Conservation (phyloP, 106 monocot genomes). For the Alisma plantagoaquatica region DNA sequence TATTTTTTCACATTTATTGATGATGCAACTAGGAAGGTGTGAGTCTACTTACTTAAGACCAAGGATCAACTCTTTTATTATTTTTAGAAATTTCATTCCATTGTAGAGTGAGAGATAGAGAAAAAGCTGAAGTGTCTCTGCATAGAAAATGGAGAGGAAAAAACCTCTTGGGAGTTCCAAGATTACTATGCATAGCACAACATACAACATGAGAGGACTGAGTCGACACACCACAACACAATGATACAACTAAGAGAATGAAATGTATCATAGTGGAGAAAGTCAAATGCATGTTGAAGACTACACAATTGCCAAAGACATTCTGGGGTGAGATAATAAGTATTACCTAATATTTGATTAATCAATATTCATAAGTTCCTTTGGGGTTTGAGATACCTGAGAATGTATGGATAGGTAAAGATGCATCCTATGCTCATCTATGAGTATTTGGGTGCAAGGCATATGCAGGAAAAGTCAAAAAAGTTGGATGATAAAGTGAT, state of each 20-base stretch:
- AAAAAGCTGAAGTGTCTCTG: not conserved
- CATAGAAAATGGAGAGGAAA: not conserved
- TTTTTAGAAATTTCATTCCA: not conserved
- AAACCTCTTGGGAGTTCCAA: not conserved
- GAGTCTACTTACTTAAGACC: not conserved
- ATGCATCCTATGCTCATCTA: too few relatives aligned
- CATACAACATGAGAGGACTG: not conserved
- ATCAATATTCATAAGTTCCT: not conserved
- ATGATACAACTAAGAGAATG: not conserved
- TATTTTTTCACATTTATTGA: not conserved
- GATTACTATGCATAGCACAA: not conserved
- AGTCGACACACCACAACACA: not conserved
- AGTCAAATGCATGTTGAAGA: not conserved
- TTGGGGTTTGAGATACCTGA: too few relatives aligned
- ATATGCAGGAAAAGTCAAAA: too few relatives aligned
- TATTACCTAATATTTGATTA: not conserved
- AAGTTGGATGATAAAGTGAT: too few relatives aligned
- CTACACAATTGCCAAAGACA: not conserved
- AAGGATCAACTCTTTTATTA: not conserved
- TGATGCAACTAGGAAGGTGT: not conserved
- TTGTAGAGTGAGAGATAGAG: not conserved
- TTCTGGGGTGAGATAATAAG: not conserved
- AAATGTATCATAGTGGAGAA: not conserved
- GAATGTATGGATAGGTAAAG: too few relatives aligned
- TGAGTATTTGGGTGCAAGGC: too few relatives aligned